These are phyloP conservation scores for Epichloe elymi DNA, from an alignment of 2,329 filamentous ascomycete species.

Conservation along the genomic window DNA sequence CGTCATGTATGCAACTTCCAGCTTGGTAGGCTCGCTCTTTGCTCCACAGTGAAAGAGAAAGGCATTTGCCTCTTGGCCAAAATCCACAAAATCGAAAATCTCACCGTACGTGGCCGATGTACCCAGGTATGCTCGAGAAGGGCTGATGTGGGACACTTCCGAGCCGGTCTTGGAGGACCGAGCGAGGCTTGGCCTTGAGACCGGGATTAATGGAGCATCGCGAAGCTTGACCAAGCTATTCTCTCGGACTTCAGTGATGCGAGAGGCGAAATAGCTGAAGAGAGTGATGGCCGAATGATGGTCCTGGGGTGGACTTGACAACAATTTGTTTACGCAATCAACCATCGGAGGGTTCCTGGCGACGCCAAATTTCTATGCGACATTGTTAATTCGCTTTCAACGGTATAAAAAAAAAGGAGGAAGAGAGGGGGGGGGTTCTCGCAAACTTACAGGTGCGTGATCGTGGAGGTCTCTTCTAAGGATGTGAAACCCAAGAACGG, in stretches of 20 bases:
- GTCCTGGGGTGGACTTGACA: conserved; percentile 57
- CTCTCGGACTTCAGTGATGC: conserved; percentile 59
- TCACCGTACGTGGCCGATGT: conserved; percentile 58
- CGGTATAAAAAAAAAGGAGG: neutral
- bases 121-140: conserved; percentile 70
- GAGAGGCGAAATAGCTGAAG: conserved; percentile 73
- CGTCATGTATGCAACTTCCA: conserved; percentile 74
- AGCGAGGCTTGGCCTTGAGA: conserved; percentile 25
- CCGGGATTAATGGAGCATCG: conserved; percentile 58
- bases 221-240: conserved; percentile 47
- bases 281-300: conserved; percentile 52
- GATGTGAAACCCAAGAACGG: conserved; percentile 69
- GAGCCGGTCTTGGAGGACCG: conserved; percentile 23
- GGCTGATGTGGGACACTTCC: conserved; percentile 36
- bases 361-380: conserved; percentile 62
- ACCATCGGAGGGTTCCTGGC: conserved; percentile 65
- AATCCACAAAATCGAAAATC: conserved; percentile 96
- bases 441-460: conserved; percentile 46
- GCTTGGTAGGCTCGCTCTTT: conserved; percentile 77
- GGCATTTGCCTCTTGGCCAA: conserved; percentile 72
- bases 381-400: conserved; percentile 4
- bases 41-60: conserved; percentile 84
- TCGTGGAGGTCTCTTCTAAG: conserved; percentile 61
- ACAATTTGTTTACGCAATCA: conserved; percentile 60
- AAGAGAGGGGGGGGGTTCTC: accelerated